phyloP scores from a whole-genome alignment of 2,329 filamentous ascomycete genomes.

The Orbilia javanica region DNA sequence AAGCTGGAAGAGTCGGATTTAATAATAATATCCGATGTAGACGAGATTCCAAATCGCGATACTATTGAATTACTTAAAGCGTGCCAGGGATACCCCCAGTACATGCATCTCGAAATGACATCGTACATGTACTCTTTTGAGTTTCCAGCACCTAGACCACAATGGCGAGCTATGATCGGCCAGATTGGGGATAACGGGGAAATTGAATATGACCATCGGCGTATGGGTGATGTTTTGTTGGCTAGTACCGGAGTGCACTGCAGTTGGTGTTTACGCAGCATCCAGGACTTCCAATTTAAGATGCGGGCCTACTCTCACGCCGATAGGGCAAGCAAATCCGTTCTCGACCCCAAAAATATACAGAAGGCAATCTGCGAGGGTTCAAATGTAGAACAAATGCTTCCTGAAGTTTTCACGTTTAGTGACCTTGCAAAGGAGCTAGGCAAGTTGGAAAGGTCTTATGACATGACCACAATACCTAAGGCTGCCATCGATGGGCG shows the following conservation, averaged over 20 bases:
- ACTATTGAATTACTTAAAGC: conserved; percentile 36
- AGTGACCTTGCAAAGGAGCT: conserved; percentile 39
- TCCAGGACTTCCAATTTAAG: conserved; percentile 41
- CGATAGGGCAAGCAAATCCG: conserved; percentile 35
- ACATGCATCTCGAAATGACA: conserved; percentile 50
- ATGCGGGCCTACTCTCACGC: conserved; percentile 44
- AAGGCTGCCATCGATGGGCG: conserved; percentile 39
- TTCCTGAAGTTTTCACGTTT: conserved; percentile 46
- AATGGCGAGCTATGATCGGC: conserved; percentile 42
- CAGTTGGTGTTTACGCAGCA: conserved; percentile 48
- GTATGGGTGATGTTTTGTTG: conserved; percentile 37
- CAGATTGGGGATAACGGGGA: conserved; percentile 20
- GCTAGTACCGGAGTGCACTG: conserved; percentile 44
- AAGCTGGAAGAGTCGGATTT: conserved; percentile 34
- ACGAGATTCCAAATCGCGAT: conserved; percentile 39
- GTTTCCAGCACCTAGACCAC: conserved; percentile 32
- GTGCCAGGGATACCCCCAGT: conserved; percentile 43
- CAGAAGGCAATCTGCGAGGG: conserved; percentile 45
- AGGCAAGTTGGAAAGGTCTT: conserved; percentile 39
- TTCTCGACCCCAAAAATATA: conserved; percentile 32
- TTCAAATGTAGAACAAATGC: conserved; percentile 46
- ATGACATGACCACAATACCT: conserved; percentile 48
- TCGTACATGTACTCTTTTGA: conserved; percentile 50
- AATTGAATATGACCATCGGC: conserved; percentile 44
- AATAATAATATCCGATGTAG: conserved; percentile 38